Conservation (phyloP, 1,139 yeast genomes). For the Cylindricascospora bacillispora region DNA sequence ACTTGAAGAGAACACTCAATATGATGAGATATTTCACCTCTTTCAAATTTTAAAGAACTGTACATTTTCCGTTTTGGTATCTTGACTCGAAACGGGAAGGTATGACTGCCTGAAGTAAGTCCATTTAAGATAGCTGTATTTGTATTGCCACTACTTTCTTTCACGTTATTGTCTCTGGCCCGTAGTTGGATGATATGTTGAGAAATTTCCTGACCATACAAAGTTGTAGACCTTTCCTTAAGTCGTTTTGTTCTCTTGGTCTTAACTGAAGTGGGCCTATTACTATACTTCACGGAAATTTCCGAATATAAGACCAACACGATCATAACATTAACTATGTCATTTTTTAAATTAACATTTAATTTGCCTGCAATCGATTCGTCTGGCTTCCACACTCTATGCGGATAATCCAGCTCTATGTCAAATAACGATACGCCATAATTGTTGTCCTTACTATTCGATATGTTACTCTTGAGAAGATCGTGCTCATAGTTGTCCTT, state of each 20-base stretch:
- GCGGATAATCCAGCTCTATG: slow-evolving; percentile 60
- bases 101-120: slow-evolving; percentile 66
- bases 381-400: slow-evolving; percentile 45
- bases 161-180: slow-evolving; percentile 5
- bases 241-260: slow-evolving; percentile 31
- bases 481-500: not conserved
- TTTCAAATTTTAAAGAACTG: slow-evolving; percentile 72
- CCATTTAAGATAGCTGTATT: slow-evolving; percentile 27
- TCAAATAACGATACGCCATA: slow-evolving; percentile 30
- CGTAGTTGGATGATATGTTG: not conserved
- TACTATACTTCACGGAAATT: slow-evolving; percentile 39
- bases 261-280: slow-evolving; percentile 17
- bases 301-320: slow-evolving; percentile 43
- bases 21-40: slow-evolving; percentile 50
- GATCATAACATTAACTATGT: slow-evolving; percentile 41
- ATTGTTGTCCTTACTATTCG: not conserved
- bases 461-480: not conserved
- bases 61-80: slow-evolving; percentile 55
- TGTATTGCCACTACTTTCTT: slow-evolving; percentile 15
- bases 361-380: slow-evolving; percentile 54
- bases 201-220: slow-evolving; percentile 41
- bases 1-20: not conserved
- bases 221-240: slow-evolving; percentile 50
- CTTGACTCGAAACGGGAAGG: slow-evolving; percentile 73
- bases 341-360: slow-evolving; percentile 42